These are phyloP conservation scores for Cercospora zeina DNA, from an alignment of 2,329 filamentous ascomycete species.

Conservation along the genomic window DNA sequence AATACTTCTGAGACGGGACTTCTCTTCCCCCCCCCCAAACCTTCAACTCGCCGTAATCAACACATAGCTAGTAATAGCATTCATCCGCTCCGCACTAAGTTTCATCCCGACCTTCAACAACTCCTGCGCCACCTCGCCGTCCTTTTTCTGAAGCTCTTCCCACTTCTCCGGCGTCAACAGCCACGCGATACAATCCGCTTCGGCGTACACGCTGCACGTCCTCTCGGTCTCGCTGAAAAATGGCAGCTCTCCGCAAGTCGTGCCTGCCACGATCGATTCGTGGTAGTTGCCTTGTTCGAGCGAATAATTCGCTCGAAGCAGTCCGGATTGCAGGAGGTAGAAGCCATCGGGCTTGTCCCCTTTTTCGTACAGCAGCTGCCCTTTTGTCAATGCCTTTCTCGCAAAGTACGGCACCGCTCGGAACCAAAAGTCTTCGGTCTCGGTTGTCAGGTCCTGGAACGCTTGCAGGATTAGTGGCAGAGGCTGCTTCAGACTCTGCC, in stretches of 20 bases:
- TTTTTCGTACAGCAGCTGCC: conserved; percentile 72
- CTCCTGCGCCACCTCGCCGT: conserved; percentile 79
- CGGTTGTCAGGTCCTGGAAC: conserved; percentile 82
- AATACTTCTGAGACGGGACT: no score
- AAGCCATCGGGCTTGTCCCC: conserved; percentile 78
- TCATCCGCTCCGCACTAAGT: conserved; percentile 91
- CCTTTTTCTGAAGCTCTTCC: conserved; percentile 67
- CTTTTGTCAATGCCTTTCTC: conserved; percentile 65
- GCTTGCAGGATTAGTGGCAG: conserved; percentile 89
- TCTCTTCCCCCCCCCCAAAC: no score
- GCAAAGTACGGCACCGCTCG: conserved; percentile 73
- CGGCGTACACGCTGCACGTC: conserved; percentile 82
- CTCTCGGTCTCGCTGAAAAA: conserved; percentile 91
- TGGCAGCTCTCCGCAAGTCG: conserved; percentile 91
- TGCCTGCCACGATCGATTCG: conserved; percentile 90
- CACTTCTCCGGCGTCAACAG: conserved; percentile 71
- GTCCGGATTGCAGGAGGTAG: conserved; percentile 85
- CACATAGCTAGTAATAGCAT: conserved; percentile 59
- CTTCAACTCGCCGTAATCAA: conserved; percentile 45
- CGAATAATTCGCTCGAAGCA: conserved; percentile 86
- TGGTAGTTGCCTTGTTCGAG: conserved; percentile 85
- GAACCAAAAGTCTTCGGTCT: conserved; percentile 97
- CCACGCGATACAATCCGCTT: conserved; percentile 73
- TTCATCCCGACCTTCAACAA: conserved; percentile 85
- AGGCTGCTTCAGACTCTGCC: conserved; percentile 85